Evolutionary conservation across 768 basidiomycete species (phyloP).

Genomic region (Podaxis carcinomalis): DNA sequence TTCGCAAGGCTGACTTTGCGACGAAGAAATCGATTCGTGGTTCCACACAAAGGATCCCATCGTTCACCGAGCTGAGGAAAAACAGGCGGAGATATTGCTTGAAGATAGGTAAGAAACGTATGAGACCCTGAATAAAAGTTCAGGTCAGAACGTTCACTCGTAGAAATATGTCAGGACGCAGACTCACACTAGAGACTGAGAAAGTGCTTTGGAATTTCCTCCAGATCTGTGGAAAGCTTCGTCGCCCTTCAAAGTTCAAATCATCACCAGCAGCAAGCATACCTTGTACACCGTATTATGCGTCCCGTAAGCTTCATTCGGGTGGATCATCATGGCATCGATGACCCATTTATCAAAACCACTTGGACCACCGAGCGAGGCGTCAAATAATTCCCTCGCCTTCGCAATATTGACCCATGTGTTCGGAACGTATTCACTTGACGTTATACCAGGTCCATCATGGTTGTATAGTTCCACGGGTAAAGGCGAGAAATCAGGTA

Average conservation of each 20-base stretch:
- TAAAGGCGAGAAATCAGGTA: conserved; percentile 53
- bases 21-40: conserved; percentile 59
- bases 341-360: conserved; percentile 70
- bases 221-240: conserved; percentile 55
- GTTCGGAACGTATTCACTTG: conserved; percentile 35
- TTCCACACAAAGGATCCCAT: conserved; percentile 72
- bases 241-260: not conserved
- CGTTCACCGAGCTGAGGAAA: conserved; percentile 56
- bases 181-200: conserved; percentile 39
- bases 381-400: conserved; percentile 51
- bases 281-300: conserved; percentile 70
- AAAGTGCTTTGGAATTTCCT: conserved; percentile 62
- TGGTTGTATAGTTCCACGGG: conserved; percentile 31
- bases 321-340: conserved; percentile 59
- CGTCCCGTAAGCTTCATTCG: conserved; percentile 66
- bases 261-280: not conserved
- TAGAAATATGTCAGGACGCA: not conserved
- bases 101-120: conserved; percentile 55
- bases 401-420: conserved; percentile 54
- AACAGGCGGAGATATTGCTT: conserved; percentile 58
- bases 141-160: not conserved
- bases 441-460: conserved; percentile 30
- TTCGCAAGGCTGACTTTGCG: conserved; percentile 37
- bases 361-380: conserved; percentile 49
- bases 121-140: conserved; percentile 31